Base-by-base conservation (phyloP, 148 eudicot genomes). In the Fagopyrum esculentum region DNA sequence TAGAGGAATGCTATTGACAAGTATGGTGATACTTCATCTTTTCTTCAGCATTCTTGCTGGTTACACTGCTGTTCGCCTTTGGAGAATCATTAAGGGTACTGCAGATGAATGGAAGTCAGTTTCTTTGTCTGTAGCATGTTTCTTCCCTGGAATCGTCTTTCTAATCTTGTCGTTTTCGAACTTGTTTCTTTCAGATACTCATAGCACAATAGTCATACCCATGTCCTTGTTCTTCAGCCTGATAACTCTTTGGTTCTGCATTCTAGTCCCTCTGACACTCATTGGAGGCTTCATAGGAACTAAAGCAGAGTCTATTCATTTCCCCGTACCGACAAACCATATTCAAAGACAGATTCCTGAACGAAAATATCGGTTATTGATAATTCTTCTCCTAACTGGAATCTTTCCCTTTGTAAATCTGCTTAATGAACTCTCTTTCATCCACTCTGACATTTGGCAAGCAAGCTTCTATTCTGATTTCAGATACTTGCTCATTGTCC, bases 1-100 rank as follows among this genome's bases (percentile, higher is more conserved):
- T 50, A 76, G 93, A 51, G 93, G 93, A 57, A 81, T 80, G 87
- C 83, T 89, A 1, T 77, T 89, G 45, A 72, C 60, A 7, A 56
- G 75, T n/a, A 47, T 72, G 75, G 16, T 73, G 2, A 12, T 57
- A 30, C 66, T 74, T 43, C 57, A 74, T 55, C 51, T 74, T 3
- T 43, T 56, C 22, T 47, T 74, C 26, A 50, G 76, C 11, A 8
- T 30, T 15, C 68, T 30, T 15, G 76, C 68, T 11, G 76, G 76
- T 22, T 74, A 74, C 51, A 44, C 50, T n/a, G 66, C 66, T 55
- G 76, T 74, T 55, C 76, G 76, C 17, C 66, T 74, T 17, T 74
- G 76, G 76, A 44, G 48, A 16, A 74, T 68, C 3, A 74, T 74
- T 5, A 74, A 74, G 60, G 76, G 76, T 35, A 74, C 51, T 35